These are phyloP conservation scores for Saturnispora quitensis DNA, from an alignment of 805 yeast species.

Conservation along the genomic window DNA sequence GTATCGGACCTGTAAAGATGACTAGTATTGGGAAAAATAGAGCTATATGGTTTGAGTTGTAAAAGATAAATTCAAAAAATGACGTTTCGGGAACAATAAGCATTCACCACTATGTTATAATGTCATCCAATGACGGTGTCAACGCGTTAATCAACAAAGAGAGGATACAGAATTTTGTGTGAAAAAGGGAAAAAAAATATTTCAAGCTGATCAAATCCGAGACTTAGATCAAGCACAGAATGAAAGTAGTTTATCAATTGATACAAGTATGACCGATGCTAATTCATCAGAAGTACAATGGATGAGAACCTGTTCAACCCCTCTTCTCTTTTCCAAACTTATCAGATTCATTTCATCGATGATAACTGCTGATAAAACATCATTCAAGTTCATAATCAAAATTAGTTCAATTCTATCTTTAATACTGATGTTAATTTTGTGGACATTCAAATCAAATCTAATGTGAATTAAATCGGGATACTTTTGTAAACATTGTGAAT, in stretches of 20 bases:
- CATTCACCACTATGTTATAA: background rate
- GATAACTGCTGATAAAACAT: slow-evolving; percentile 3
- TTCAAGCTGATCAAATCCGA: background rate
- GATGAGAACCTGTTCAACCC: slow-evolving; percentile 1
- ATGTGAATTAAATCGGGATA: slow-evolving; percentile 9
- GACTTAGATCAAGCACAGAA: background rate
- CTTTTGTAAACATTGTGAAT: slow-evolving; percentile 9
- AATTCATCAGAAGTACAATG: background rate
- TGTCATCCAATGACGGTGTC: background rate
- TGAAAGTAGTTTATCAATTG: background rate
- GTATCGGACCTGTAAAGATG: slow-evolving; percentile 3
- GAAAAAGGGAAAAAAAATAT: background rate
- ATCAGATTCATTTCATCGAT: slow-evolving; percentile 1
- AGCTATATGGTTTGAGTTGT: background rate
- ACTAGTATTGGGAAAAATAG: slow-evolving; percentile 3
- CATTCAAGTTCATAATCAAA: slow-evolving; percentile 17
- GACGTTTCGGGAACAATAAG: slow-evolving; percentile 1
- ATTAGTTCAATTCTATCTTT: slow-evolving; percentile 14
- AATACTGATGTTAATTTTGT: slow-evolving; percentile 20
- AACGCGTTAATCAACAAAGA: background rate
- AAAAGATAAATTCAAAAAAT: background rate
- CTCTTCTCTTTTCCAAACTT: background rate
- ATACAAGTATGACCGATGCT: background rate
- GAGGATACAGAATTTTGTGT: background rate
- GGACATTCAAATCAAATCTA: slow-evolving; percentile 22